Evolutionary conservation across 169 alveolate species (phyloP).

Genomic region (Plasmodium falciparum): DNA sequence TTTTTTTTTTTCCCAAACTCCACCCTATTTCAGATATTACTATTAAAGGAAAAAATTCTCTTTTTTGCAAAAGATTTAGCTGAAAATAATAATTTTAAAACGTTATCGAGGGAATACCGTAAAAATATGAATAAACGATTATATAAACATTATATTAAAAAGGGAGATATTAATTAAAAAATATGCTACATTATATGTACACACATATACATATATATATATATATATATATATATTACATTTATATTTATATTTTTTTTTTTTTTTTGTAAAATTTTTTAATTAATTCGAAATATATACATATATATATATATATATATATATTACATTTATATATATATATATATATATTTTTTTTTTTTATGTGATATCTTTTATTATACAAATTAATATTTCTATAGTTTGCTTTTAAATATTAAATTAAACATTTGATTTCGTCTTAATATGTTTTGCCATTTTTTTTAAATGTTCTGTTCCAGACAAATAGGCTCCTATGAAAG

Average conservation of each 20-base stretch:
- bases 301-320: neutral
- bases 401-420: no score
- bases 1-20: neutral
- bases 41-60: conserved; percentile 38
- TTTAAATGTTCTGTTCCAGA: conserved; percentile 63
- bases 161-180: conserved; percentile 1
- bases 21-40: conserved; percentile 5
- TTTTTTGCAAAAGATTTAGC: conserved; percentile 68
- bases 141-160: conserved; percentile 1
- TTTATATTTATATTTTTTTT: neutral
- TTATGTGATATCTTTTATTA: no score
- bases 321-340: neutral
- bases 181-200: neutral
- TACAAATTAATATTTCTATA: no score
- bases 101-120: conserved; percentile 43
- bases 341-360: neutral
- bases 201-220: neutral
- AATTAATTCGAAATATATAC: neutral
- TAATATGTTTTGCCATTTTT: conserved; percentile 45
- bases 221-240: neutral
- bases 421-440: conserved; percentile 3
- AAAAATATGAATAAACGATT: conserved; percentile 23
- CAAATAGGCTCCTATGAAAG: conserved; percentile 47
- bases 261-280: no score
- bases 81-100: conserved; percentile 43